Conservation (phyloP, 306 rosid genomes). For the Glycine latifolia region DNA sequence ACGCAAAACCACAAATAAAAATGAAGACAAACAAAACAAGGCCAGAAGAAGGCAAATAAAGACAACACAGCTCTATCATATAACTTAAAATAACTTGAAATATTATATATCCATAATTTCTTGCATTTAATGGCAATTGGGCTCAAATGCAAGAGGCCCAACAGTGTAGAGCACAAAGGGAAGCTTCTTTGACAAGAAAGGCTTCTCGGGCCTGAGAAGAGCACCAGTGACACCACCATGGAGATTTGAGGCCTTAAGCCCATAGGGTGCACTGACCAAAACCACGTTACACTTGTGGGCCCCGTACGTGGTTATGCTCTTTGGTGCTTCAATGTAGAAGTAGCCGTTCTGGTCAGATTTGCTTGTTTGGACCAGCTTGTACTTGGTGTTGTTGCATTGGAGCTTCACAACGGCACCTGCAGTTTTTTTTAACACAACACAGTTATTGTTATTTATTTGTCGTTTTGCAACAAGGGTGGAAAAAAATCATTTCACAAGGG, state of each 20-base stretch:
- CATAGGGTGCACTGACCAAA: conserved; percentile 59
- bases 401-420: conserved; percentile 77
- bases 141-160: conserved; percentile 84
- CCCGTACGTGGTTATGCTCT: conserved; percentile 70
- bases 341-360: conserved; percentile 80
- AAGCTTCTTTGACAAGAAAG: conserved; percentile 47
- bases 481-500: conserved; percentile 3
- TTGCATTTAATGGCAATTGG: conserved; percentile 51
- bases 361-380: conserved; percentile 43
- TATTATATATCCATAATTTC: too few species aligned
- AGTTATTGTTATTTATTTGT: background rate
- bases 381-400: conserved; percentile 73
- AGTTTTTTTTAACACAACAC: background rate
- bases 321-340: conserved; percentile 71
- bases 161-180: conserved; percentile 70
- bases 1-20: background rate
- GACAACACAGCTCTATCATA: background rate
- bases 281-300: conserved; percentile 70
- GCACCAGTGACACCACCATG: conserved; percentile 72
- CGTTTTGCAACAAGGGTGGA: conserved; percentile 10
- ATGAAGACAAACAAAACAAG: background rate
- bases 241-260: conserved; percentile 57
- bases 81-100: too few species aligned
- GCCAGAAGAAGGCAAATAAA: background rate
- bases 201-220: conserved; percentile 58